Percentiles rank a stretch among this genome's conserved stretches.
Conservation (phyloP, 2,329 filamentous ascomycete species). For the Colletotrichum sojae region DNA sequence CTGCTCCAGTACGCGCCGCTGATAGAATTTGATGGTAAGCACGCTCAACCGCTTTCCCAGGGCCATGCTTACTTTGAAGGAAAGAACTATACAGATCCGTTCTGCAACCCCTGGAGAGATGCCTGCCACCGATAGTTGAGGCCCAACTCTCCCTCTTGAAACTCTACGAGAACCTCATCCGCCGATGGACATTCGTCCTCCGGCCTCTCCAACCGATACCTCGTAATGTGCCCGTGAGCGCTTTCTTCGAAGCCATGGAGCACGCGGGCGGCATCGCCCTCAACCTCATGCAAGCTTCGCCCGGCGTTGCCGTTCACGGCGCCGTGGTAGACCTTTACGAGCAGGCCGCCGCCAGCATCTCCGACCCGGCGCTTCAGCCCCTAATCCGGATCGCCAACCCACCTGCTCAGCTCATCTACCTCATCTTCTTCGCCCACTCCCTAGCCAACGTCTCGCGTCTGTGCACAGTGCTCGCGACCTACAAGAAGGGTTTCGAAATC, state of each 20-base stretch:
- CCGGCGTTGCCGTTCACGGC: conserved; percentile 61
- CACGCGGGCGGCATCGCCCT: conserved; percentile 71
- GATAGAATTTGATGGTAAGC: conserved; percentile 67
- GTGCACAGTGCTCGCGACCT: conserved; percentile 77
- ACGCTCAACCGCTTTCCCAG: neutral
- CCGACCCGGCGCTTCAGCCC: conserved; percentile 63
- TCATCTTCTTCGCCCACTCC: conserved; percentile 76
- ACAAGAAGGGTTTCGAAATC: conserved; percentile 81
- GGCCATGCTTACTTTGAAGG: conserved; percentile 42
- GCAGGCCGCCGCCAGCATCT: conserved; percentile 69
- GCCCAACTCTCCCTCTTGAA: conserved; percentile 73
- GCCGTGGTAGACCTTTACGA: conserved; percentile 80
- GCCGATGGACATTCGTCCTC: conserved; percentile 68
- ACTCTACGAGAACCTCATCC: conserved; percentile 78
- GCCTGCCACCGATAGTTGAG: conserved; percentile 47
- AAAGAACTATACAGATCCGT: conserved; percentile 66
- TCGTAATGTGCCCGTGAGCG: conserved; percentile 50
- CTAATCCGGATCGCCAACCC: conserved; percentile 78
- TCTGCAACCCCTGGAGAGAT: conserved; percentile 65
- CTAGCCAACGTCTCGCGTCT: conserved; percentile 76
- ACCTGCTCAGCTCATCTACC: conserved; percentile 77
- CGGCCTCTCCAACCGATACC: conserved; percentile 56
- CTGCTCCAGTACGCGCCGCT: conserved; percentile 71
- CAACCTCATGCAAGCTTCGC: conserved; percentile 70
- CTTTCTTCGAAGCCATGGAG: conserved; percentile 59